These are phyloP conservation scores for Hortiboletus flavorubellus DNA, from an alignment of 768 basidiomycete species.

Conservation along the genomic window DNA sequence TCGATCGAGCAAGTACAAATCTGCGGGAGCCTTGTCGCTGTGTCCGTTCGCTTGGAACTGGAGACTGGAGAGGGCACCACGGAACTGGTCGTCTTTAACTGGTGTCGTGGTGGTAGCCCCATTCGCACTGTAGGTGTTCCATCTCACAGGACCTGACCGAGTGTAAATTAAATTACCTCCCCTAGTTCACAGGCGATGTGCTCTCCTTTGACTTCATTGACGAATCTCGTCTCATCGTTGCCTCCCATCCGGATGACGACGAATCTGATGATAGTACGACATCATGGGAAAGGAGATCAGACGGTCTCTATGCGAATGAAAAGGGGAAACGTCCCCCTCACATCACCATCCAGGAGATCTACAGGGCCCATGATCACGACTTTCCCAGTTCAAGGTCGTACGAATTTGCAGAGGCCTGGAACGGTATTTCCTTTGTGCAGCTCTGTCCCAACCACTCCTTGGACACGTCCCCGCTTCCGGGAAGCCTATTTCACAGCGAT, in stretches of 20 bases:
- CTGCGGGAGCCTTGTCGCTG: conserved; percentile 23
- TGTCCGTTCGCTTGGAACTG: conserved; percentile 28
- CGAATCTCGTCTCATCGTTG: conserved; percentile 24
- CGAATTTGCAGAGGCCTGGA: conserved; percentile 56
- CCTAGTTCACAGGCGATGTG: conserved; percentile 27
- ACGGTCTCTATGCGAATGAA: conserved; percentile 31
- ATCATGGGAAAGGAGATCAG: conserved; percentile 29
- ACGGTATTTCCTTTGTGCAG: conserved; percentile 38
- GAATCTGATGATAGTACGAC: conserved; percentile 28
- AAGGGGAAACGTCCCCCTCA: conserved; percentile 33
- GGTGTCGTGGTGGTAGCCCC: conserved; percentile 27
- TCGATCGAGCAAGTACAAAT: conserved; percentile 30
- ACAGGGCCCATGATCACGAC: conserved; percentile 5
- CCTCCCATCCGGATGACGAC: conserved; percentile 33
- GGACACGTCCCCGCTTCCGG: conserved; percentile 35
- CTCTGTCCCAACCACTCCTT: conserved; percentile 49
- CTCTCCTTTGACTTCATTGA: conserved; percentile 32
- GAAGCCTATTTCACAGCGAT: conserved; percentile 56
- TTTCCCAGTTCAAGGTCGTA: conserved; percentile 32
- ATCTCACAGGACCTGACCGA: background rate
- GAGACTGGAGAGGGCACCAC: conserved; percentile 33
- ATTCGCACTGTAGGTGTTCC: conserved; percentile 24
- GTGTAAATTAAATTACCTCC: background rate
- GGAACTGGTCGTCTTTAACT: conserved; percentile 29
- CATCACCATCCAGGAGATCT: conserved; percentile 24